Percentiles rank a stretch among this genome's conserved stretches.
These are phyloP conservation scores for Neonectria magnoliae DNA, from an alignment of 2,329 filamentous ascomycete species.

Conservation along the genomic window DNA sequence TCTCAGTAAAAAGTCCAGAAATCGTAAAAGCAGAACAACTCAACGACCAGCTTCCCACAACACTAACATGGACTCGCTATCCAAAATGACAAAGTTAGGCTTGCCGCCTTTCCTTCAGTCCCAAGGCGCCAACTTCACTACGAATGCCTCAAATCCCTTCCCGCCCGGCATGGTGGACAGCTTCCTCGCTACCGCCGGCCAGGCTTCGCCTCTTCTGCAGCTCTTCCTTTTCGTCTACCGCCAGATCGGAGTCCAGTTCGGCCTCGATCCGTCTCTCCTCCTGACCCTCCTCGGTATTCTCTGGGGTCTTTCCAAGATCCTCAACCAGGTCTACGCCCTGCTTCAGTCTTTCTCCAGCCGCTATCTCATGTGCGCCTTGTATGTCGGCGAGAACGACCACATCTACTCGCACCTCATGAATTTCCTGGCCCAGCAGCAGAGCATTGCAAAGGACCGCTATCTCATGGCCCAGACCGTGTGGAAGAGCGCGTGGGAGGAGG, in stretches of 20 bases:
- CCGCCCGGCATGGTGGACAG: slow-evolving; percentile 52
- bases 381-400: slow-evolving; percentile 64
- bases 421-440: slow-evolving; percentile 65
- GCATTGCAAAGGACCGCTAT: slow-evolving; percentile 60
- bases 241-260: slow-evolving; percentile 55
- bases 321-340: slow-evolving; percentile 48
- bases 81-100: slow-evolving; percentile 43
- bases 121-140: slow-evolving; percentile 30
- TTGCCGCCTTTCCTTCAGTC: slow-evolving; percentile 43
- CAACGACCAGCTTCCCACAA: neutral
- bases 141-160: slow-evolving; percentile 37
- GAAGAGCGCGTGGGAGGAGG: slow-evolving; percentile 66
- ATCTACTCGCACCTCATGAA: slow-evolving; percentile 68
- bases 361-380: slow-evolving; percentile 63
- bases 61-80: slow-evolving; percentile 38
- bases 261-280: slow-evolving; percentile 60
- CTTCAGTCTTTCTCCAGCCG: slow-evolving; percentile 51
- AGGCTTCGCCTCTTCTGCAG: slow-evolving; percentile 54
- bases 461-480: slow-evolving; percentile 66
- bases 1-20: neutral
- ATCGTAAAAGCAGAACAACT: neutral
- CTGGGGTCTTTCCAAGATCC: slow-evolving; percentile 57
- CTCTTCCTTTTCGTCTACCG: slow-evolving; percentile 58
- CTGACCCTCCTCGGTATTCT: slow-evolving; percentile 57
- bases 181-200: slow-evolving; percentile 57